Evolutionary conservation across 2,329 filamentous ascomycete species (phyloP), one percentile per base, ranked within the genome.

Genomic region (Calonectria leucothoes): DNA sequence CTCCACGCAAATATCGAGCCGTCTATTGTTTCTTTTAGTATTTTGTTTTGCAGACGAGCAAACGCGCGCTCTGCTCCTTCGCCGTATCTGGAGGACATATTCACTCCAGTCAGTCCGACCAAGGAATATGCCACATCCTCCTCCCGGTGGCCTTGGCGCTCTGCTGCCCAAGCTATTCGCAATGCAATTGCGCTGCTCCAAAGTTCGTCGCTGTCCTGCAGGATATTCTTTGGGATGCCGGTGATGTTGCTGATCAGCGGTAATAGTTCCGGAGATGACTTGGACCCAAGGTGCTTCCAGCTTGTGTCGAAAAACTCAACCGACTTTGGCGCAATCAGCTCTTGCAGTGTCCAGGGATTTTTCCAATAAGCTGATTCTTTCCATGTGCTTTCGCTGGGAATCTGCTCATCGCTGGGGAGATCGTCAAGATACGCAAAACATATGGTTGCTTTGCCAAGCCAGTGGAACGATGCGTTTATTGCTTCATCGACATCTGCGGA

Each of bases 1-100:
- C 52, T 52, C 66, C 66, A 59, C 2, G 51, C 66, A 23, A 68
- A 68, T 25, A 68, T 57, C 0, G 66, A 68, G 2, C 66, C 66
- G 31, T 68, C 66, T 15, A 20, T 39, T 0, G 66, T 57, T 6
- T 59, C 49, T 8, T 57, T 52, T 4, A 68, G 27, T 39, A 68
- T 59, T 5, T 57, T 51, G n/a, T 59, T 37, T 23, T 59, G 52
- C 2, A 68, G 17, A 3, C 51, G 51, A 17, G 15, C 7, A 48
- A 68, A 68, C 3, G 66, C 49, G 7, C 27, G 10, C n/a, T 59
- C n/a, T 3, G 37, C 51, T 23, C 66, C 66, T 33, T 68, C 66
- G 2, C 66, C 66, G 25, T 68, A 68, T 23, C 66, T 35, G 25
- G 29, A 37, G 6, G 52, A 39, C 35, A 68, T 57, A 11, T 7